Evolutionary conservation across 2,329 filamentous ascomycete species (phyloP).

Genomic region (Pseudogymnoascus destructans): DNA sequence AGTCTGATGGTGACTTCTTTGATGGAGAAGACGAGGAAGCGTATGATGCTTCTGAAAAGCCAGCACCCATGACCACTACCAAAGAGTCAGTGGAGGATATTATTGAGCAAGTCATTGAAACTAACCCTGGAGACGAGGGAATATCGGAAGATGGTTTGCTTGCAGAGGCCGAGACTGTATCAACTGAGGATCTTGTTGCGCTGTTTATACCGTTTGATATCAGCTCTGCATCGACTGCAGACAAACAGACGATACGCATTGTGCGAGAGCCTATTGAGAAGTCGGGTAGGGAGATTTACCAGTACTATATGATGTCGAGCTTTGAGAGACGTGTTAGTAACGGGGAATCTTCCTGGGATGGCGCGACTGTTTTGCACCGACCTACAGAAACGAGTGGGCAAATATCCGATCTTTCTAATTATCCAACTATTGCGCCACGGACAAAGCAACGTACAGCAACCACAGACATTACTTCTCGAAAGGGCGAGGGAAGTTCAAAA

Average conservation of each 20-base stretch:
- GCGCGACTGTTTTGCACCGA: not conserved
- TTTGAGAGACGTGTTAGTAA: not conserved
- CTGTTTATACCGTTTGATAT: not conserved
- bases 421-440: not conserved
- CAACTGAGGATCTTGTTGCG: not conserved
- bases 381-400: conserved; percentile 3
- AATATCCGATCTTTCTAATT: not conserved
- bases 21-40: not conserved
- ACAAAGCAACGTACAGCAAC: not conserved
- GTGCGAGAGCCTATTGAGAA: conserved; percentile 3
- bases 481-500: not conserved
- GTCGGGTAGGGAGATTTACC: not conserved
- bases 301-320: not conserved
- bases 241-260: conserved; percentile 1
- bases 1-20: conserved; percentile 5
- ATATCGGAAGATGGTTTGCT: conserved; percentile 1
- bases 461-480: not conserved
- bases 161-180: not conserved
- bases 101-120: not conserved
- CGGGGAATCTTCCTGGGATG: conserved; percentile 5
- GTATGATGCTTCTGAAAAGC: not conserved
- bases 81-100: conserved; percentile 3
- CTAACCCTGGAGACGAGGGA: conserved; percentile 1
- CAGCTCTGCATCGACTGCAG: not conserved
- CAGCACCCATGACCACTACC: not conserved